These are phyloP conservation scores for Aplosporella prunicola DNA, from an alignment of 2,329 filamentous ascomycete genomes.

Conservation along the genomic window DNA sequence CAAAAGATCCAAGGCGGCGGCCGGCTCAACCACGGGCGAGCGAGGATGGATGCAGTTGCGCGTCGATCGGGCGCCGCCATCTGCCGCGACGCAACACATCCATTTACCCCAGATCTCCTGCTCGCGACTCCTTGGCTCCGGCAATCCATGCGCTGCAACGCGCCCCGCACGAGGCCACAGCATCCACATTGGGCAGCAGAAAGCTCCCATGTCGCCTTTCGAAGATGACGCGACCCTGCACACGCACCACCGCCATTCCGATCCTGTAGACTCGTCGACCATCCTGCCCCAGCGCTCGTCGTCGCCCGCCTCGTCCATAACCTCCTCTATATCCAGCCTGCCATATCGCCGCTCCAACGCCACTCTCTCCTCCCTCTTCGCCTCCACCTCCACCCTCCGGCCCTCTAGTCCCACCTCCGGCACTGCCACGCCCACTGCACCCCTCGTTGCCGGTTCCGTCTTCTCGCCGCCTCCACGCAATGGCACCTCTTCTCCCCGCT, in stretches of 20 bases:
- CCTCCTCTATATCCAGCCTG: slow-evolving; percentile 43
- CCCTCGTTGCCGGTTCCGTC: slow-evolving; percentile 28
- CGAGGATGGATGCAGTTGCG: too few relatives aligned
- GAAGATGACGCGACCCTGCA: slow-evolving; percentile 29
- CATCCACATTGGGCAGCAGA: slow-evolving; percentile 3
- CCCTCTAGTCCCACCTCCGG: slow-evolving; percentile 32
- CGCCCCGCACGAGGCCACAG: slow-evolving; percentile 7
- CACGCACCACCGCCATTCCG: slow-evolving; percentile 22
- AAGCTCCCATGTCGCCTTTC: slow-evolving; percentile 30
- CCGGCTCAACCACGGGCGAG: too few relatives aligned
- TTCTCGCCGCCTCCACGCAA: slow-evolving; percentile 35
- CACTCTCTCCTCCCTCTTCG: slow-evolving; percentile 44
- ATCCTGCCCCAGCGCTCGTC: slow-evolving; percentile 48
- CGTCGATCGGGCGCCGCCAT: too few relatives aligned
- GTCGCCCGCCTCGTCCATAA: slow-evolving; percentile 43
- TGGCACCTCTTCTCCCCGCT: slow-evolving; percentile 30
- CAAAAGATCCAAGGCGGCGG: too few relatives aligned
- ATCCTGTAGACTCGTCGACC: slow-evolving; percentile 52
- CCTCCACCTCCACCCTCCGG: slow-evolving; percentile 39
- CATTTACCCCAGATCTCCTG: too few relatives aligned
- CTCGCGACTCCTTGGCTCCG: not conserved
- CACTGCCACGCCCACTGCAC: slow-evolving; percentile 33
- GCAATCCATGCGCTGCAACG: slow-evolving; percentile 11
- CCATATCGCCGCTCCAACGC: slow-evolving; percentile 46
- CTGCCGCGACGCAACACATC: too few relatives aligned